Conservation (phyloP, 345 rosid species). For the Excoecaria cochinchinensis region DNA sequence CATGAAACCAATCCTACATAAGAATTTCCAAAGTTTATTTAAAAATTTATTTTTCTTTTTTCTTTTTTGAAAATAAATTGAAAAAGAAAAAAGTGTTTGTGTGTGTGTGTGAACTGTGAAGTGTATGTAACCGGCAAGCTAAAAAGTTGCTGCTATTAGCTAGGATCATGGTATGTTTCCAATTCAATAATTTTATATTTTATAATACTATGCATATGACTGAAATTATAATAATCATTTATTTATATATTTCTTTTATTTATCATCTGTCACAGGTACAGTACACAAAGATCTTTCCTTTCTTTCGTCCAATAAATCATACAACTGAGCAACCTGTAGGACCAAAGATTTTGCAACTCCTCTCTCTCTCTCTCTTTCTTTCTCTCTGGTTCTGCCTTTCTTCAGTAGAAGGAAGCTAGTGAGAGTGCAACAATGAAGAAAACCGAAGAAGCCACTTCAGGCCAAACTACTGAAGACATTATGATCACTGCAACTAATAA, state of each 20-base stretch:
- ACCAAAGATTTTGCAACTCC: not conserved
- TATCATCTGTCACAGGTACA: not conserved
- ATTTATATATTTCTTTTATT: not conserved
- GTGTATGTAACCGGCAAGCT: constrained; percentile 11
- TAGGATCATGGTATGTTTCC: constrained; percentile 18
- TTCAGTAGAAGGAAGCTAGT: constrained; percentile 17
- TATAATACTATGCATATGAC: not conserved
- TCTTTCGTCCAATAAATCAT: not conserved
- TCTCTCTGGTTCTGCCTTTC: not conserved
- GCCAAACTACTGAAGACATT: constrained; percentile 20
- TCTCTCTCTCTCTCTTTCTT: not conserved
- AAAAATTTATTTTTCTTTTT: not conserved
- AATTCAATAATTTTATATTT: constrained; percentile 9
- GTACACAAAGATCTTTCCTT: constrained; percentile 8
- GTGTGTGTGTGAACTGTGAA: not conserved
- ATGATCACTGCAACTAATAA: not conserved
- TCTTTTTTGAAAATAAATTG: not conserved
- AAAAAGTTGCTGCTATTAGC: not conserved
- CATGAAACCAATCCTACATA: not conserved
- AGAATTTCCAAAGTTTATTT: no score
- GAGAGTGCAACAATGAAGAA: constrained; percentile 27
- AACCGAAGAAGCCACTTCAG: constrained; percentile 36
- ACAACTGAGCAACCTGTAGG: not conserved
- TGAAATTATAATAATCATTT: not conserved
- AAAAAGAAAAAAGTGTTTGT: not conserved